Evolutionary conservation across 176 grass and related monocot species (phyloP).

Genomic region (Oryza australiensis): DNA sequence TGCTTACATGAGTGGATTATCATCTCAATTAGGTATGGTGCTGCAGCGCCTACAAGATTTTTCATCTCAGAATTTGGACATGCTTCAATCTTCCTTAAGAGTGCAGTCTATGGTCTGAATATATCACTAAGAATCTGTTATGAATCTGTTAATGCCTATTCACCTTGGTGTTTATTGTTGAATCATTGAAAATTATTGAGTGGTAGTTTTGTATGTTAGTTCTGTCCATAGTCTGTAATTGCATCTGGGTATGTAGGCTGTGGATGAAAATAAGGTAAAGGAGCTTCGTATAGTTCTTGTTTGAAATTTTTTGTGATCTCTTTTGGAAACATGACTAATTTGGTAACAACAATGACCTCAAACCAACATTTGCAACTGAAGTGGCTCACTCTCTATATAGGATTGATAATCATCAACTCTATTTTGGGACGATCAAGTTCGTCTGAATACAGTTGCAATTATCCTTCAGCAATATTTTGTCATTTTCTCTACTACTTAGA

Average conservation of each 20-base stretch:
- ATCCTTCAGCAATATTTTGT: neutral
- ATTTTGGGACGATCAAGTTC: neutral
- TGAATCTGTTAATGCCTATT: neutral
- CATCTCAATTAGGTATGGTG: conserved; percentile 87
- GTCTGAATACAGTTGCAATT: conserved; percentile 1
- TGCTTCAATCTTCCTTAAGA: conserved; percentile 27
- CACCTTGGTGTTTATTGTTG: neutral
- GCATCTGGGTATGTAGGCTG: neutral
- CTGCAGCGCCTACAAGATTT: neutral
- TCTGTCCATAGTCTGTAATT: conserved; percentile 1
- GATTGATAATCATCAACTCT: neutral
- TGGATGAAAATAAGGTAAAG: neutral
- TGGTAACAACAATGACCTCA: neutral
- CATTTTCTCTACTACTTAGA: neutral
- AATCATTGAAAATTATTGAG: neutral
- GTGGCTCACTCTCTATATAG: neutral
- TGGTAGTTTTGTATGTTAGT: neutral
- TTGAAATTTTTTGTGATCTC: neutral
- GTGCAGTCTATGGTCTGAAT: neutral
- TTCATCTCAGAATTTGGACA: conserved; percentile 2
- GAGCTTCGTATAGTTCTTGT: neutral
- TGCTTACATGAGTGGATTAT: conserved; percentile 92
- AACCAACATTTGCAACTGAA: neutral
- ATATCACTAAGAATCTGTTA: neutral
- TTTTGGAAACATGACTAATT: conserved; percentile 16